Evolutionary conservation across 352 stramenopile genomes (phyloP).

Genomic region (Pythium aristosporum): DNA sequence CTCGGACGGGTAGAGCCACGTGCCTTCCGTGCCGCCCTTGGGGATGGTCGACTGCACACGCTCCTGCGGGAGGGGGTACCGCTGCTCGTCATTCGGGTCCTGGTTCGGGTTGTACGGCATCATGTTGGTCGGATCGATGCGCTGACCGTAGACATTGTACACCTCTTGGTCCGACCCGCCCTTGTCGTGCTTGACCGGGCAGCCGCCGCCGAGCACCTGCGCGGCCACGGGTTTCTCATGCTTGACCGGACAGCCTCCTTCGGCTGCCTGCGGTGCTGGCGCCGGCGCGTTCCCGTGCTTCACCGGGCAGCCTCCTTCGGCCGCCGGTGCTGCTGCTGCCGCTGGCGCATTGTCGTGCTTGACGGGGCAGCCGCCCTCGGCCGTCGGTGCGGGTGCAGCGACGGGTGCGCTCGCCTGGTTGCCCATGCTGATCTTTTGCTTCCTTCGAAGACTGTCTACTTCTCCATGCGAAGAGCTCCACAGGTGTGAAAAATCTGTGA

Average conservation of each 20-base stretch:
- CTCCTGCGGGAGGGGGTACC: slow-evolving; percentile 87
- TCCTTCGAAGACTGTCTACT: slow-evolving; percentile 19
- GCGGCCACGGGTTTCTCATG: slow-evolving; percentile 25
- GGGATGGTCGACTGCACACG: slow-evolving; percentile 96
- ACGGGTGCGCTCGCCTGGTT: slow-evolving; percentile 59
- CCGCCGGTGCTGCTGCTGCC: slow-evolving; percentile 19
- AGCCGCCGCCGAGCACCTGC: slow-evolving; percentile 38
- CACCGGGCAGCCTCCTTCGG: slow-evolving; percentile 55
- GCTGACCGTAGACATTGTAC: slow-evolving; percentile 98
- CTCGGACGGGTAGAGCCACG: slow-evolving; percentile 97
- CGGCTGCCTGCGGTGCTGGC: slow-evolving; percentile 20
- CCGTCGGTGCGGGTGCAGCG: slow-evolving; percentile 18
- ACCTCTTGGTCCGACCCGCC: slow-evolving; percentile 43
- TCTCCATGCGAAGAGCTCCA: slow-evolving; percentile 23
- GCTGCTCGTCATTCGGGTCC: slow-evolving; percentile 90
- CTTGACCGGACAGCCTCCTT: slow-evolving; percentile 55
- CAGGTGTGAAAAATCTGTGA: slow-evolving; percentile 15
- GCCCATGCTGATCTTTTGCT: slow-evolving; percentile 41
- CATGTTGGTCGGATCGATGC: slow-evolving; percentile 97
- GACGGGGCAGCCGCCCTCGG: slow-evolving; percentile 53
- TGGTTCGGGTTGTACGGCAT: slow-evolving; percentile 98
- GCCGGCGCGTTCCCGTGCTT: slow-evolving; percentile 33
- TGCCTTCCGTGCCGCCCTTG: slow-evolving; percentile 93
- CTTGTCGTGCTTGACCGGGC: slow-evolving; percentile 68
- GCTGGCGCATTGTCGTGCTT: slow-evolving; percentile 32